Conservation (phyloP, 2,329 filamentous ascomycete species). For the Alternaria sp. region DNA sequence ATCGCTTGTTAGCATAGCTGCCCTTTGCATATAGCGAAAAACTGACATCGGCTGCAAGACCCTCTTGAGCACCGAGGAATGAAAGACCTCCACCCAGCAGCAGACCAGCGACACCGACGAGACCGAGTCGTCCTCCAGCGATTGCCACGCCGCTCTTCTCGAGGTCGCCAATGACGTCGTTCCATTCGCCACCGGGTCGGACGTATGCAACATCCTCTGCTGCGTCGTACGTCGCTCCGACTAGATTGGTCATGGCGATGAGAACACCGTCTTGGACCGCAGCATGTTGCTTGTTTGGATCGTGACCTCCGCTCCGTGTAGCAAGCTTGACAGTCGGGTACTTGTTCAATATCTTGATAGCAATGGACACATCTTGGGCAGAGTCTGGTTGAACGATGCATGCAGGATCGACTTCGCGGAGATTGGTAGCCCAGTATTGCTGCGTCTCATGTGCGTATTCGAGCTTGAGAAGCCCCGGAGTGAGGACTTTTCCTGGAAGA, state of each 20-base stretch:
- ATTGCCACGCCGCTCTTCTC: constrained; percentile 45
- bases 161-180: constrained; percentile 46
- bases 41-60: constrained; percentile 35
- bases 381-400: constrained; percentile 33
- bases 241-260: constrained; percentile 45
- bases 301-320: constrained; percentile 45
- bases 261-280: constrained; percentile 48
- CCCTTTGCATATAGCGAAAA: neutral
- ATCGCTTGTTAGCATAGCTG: neutral
- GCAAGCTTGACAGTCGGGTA: constrained; percentile 31
- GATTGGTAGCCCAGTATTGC: constrained; percentile 28
- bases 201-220: constrained; percentile 46
- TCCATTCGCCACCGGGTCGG: constrained; percentile 51
- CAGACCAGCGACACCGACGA: constrained; percentile 31
- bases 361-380: constrained; percentile 31
- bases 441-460: constrained; percentile 28
- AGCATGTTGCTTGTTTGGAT: constrained; percentile 46
- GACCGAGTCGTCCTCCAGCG: constrained; percentile 33
- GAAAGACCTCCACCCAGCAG: constrained; percentile 30
- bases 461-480: constrained; percentile 19
- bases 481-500: constrained; percentile 27
- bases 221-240: constrained; percentile 45
- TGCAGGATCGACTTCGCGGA: constrained; percentile 27
- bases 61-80: constrained; percentile 32
- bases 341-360: constrained; percentile 32